A percentile compares a stretch with the other conserved stretches of the same genome.
phyloP scores from a whole-genome alignment of 2,329 filamentous ascomycete genomes.

The Coniochaeta ligniaria region DNA sequence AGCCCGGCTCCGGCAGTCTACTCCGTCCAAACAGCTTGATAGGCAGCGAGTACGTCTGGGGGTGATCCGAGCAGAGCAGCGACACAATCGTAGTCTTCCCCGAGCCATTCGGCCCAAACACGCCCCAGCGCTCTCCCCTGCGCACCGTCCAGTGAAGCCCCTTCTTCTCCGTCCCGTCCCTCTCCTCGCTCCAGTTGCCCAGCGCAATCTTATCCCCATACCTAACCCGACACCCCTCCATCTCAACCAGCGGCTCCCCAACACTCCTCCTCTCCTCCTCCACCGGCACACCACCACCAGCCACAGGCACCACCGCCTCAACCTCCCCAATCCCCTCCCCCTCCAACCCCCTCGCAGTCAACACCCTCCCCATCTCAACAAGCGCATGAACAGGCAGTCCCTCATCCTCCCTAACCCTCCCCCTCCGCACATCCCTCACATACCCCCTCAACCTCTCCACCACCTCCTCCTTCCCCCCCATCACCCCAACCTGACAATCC shows the following conservation, averaged over 20 bases:
- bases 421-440: constrained; percentile 36
- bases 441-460: constrained; percentile 45
- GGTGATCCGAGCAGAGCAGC: constrained; percentile 90
- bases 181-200: constrained; percentile 69
- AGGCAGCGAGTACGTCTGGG: constrained; percentile 84
- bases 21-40: constrained; percentile 79
- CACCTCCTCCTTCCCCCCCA: constrained; percentile 60
- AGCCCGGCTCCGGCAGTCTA: constrained; percentile 67
- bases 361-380: constrained; percentile 39
- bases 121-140: constrained; percentile 79
- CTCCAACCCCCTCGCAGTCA: constrained; percentile 31
- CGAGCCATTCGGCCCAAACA: constrained; percentile 90
- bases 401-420: constrained; percentile 35
- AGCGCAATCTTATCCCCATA: constrained; percentile 75
- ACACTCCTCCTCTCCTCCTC: constrained; percentile 12
- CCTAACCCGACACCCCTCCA: constrained; percentile 74
- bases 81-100: constrained; percentile 94
- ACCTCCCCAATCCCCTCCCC: constrained; percentile 27
- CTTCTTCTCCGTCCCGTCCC: constrained; percentile 36
- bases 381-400: constrained; percentile 40
- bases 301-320: constrained; percentile 8
- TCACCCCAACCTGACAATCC: constrained; percentile 55
- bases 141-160: constrained; percentile 80
- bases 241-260: constrained; percentile 73
- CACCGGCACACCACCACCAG: not conserved